Base-by-base conservation (phyloP, 805 yeast species). In the Kazachstania viticola region DNA sequence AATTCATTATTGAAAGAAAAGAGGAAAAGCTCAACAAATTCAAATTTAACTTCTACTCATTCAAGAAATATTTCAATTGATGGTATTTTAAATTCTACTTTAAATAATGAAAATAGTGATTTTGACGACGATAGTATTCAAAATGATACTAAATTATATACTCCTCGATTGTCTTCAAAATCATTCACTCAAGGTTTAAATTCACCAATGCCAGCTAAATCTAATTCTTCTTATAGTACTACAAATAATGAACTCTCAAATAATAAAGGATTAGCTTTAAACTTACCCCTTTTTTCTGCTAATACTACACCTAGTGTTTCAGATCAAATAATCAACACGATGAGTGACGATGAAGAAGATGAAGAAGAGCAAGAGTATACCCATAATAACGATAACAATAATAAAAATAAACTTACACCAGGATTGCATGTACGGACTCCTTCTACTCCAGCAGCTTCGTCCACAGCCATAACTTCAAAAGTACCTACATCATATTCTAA, bases 1-100 rank as follows among this genome's bases (percentile, higher is more conserved):
- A 88, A 83, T 48, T 73, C 76, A 43, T 61, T 91, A 37, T 58
- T 88, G 49, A n/a, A n/a, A n/a, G 88, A 79, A 28, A 79, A 79
- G 50, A n/a, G n/a, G n/a, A n/a, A n/a, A n/a, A n/a, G n/a, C n/a
- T n/a, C n/a, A n/a, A n/a, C n/a, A n/a, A n/a, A n/a, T n/a, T n/a
- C n/a, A n/a, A n/a, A n/a, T n/a, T n/a, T n/a, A n/a, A n/a, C n/a
- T n/a, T n/a, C n/a, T n/a, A n/a, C n/a, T 19, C 22, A 23, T 13
- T 6, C 11, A n/a, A 37, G 41, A 24, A 43, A 41, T 19, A 32
- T 36, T 5, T 45, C 55, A 3, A 46, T 50, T 11, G 51, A 50
- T 38, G 46, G 44, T 25, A 39, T 49, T 3, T 30, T 48, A 17
- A 40, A 39, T 15, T 32, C 49, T 1, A 48, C 53, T 4, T 25